Base-by-base conservation (phyloP, 1,139 yeast genomes). In the Protomyces arabidopsidicola region DNA sequence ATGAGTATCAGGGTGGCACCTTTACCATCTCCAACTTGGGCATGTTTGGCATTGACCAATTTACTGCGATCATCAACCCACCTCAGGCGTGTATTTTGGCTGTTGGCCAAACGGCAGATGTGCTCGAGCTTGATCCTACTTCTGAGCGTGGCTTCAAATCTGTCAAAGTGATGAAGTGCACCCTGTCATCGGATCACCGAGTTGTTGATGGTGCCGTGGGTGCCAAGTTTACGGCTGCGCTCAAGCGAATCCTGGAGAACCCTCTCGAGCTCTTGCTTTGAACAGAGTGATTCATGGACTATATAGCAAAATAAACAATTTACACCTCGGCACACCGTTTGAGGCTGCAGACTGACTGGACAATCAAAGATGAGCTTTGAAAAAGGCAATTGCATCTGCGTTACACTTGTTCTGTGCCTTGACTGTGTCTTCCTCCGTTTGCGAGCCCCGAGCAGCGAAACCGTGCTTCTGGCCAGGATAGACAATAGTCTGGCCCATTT, bases 1-100 rank as follows among this genome's bases (percentile, higher is more conserved):
- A 90, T 77, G 98, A 93, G 80, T 95, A 87, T 85, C 97, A 90
- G 82, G 99, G 99, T 73, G 99, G 99, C 75, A 91, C 98, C 71
- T 89, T 93, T 76, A 90, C 97, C 77, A 91, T 93, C 74, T 91
- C 98, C 70, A 93, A 93, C 87, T 82, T 95, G 82, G 99, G 98
- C 75, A 93, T 93, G 98, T 84, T 81, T 67, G 98, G 98, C 65
- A 97, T 93, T 60, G 82, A 86, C 70, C 75, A 86, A 75, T 93
- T 93, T 84, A 91, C 98, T 53, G 93, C 98, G 48, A 93, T 93
- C 78, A 87, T 93, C 76, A 93, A 93, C 84, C 98, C 97, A 68
- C 99, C 99, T 66, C 98, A 93, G 79, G 82, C 93, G 62, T 86
- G 96, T 65, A 93, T 93, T 72, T 78, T 93, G 72, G 98, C 99